A percentile compares a stretch with the other conserved stretches of the same genome.
Conservation (phyloP, 108 stramenopile genomes). For the Cyclotella baltica region DNA sequence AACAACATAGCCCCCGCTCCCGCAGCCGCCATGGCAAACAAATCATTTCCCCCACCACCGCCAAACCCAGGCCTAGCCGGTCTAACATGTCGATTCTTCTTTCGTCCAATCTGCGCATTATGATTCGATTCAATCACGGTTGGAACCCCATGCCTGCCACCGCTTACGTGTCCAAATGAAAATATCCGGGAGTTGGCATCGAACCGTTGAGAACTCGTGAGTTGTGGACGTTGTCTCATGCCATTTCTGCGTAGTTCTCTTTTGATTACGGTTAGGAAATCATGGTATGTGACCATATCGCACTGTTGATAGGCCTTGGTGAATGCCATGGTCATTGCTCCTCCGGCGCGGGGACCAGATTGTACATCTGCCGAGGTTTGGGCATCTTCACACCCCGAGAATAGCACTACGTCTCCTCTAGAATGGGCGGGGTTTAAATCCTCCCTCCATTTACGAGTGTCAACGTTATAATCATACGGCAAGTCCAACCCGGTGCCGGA, state of each 20-base stretch:
- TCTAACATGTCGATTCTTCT: constrained; percentile 51
- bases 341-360: constrained; percentile 43
- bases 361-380: constrained; percentile 92
- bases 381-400: constrained; percentile 85
- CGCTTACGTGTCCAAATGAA: constrained; percentile 40
- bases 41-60: constrained; percentile 35
- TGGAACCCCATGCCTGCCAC: constrained; percentile 23
- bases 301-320: constrained; percentile 40
- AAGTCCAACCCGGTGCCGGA: constrained; percentile 89
- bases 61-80: constrained; percentile 39
- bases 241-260: constrained; percentile 34
- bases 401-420: constrained; percentile 63
- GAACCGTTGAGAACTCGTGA: constrained; percentile 55
- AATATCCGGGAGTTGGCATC: constrained; percentile 53
- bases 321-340: constrained; percentile 62
- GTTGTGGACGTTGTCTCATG: constrained; percentile 50
- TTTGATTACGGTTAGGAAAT: constrained; percentile 47
- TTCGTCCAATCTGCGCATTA: constrained; percentile 44
- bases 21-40: constrained; percentile 38
- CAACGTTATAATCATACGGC: constrained; percentile 62
- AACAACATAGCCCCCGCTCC: constrained; percentile 43
- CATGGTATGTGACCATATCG: constrained; percentile 49
- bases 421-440: constrained; percentile 58
- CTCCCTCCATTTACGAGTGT: constrained; percentile 40
- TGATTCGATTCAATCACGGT: constrained; percentile 51